Evolutionary conservation across 2,329 filamentous ascomycete genomes (phyloP).

Genomic region (Aspergillus clavatus): DNA sequence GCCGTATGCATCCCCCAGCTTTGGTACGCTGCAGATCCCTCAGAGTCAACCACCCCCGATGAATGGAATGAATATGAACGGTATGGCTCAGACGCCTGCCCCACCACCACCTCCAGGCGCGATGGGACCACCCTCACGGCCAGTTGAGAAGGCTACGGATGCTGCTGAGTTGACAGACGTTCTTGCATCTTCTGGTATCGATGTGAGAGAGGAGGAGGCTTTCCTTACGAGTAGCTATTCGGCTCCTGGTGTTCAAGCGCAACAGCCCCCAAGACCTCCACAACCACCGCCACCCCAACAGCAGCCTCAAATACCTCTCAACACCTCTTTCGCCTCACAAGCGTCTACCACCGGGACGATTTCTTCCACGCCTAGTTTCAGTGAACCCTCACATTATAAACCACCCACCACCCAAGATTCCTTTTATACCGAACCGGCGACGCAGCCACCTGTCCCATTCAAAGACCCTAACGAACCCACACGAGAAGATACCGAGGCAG

Average conservation of each 20-base stretch:
- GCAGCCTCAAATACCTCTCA: slow-evolving; percentile 36
- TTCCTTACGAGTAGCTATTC: slow-evolving; percentile 59
- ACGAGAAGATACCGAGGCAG: slow-evolving; percentile 56
- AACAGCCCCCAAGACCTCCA: slow-evolving; percentile 29
- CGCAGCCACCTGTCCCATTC: slow-evolving; percentile 58
- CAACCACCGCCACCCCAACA: slow-evolving; percentile 39
- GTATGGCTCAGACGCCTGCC: slow-evolving; percentile 45
- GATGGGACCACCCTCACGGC: slow-evolving; percentile 62
- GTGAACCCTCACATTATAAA: slow-evolving; percentile 48
- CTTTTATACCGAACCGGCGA: slow-evolving; percentile 61
- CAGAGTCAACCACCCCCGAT: slow-evolving; percentile 27
- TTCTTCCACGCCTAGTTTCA: slow-evolving; percentile 46
- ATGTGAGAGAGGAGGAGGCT: slow-evolving; percentile 81
- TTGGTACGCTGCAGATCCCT: slow-evolving; percentile 44
- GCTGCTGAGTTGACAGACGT: slow-evolving; percentile 74
- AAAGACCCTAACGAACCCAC: slow-evolving; percentile 62
- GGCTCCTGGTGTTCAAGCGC: slow-evolving; percentile 37
- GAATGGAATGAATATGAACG: slow-evolving; percentile 47
- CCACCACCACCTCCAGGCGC: slow-evolving; percentile 41
- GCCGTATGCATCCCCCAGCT: slow-evolving; percentile 61
- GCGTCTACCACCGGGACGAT: slow-evolving; percentile 39
- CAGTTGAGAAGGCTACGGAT: slow-evolving; percentile 50
- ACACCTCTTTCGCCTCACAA: slow-evolving; percentile 38
- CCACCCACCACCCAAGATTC: slow-evolving; percentile 52
- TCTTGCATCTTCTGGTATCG: slow-evolving; percentile 76